A percentile compares a stretch with the other conserved stretches of the same genome.
Conservation (phyloP, 192 early-diverging fungal species). For the Chytriomyces sp. region DNA sequence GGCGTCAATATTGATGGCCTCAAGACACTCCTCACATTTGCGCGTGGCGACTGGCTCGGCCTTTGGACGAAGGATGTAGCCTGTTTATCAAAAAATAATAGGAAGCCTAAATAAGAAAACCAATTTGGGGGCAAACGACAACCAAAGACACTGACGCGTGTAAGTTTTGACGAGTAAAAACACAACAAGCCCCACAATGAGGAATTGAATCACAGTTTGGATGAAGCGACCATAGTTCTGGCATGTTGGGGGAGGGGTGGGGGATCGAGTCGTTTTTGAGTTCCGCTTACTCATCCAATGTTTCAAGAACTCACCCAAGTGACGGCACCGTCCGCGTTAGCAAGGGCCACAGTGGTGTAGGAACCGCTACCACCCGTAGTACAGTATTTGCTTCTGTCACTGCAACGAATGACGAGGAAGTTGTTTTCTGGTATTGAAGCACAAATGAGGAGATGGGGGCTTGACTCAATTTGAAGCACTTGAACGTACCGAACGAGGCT, state of each 20-base stretch:
- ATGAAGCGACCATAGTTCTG: conserved; percentile 56
- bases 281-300: background rate
- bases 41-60: background rate
- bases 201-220: conserved; percentile 63
- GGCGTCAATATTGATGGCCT: conserved; percentile 37
- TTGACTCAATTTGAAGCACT: no score
- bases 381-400: background rate
- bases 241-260: background rate
- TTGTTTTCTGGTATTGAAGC: conserved; percentile 12
- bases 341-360: background rate
- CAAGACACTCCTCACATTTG: conserved; percentile 37
- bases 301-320: background rate
- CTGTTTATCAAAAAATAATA: background rate
- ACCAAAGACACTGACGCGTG: background rate
- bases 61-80: background rate
- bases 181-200: conserved; percentile 58
- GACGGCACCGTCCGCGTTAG: background rate
- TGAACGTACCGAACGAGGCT: conserved; percentile 39
- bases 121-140: background rate
- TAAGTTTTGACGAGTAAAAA: conserved; percentile 61
- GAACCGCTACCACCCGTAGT: background rate
- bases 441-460: no score
- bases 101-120: background rate
- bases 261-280: background rate
- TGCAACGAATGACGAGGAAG: conserved; percentile 23